A percentile compares a stretch with the other conserved stretches of the same genome.
Evolutionary conservation across 768 basidiomycete genomes (phyloP).

Genomic region (Mycena capillaripes): DNA sequence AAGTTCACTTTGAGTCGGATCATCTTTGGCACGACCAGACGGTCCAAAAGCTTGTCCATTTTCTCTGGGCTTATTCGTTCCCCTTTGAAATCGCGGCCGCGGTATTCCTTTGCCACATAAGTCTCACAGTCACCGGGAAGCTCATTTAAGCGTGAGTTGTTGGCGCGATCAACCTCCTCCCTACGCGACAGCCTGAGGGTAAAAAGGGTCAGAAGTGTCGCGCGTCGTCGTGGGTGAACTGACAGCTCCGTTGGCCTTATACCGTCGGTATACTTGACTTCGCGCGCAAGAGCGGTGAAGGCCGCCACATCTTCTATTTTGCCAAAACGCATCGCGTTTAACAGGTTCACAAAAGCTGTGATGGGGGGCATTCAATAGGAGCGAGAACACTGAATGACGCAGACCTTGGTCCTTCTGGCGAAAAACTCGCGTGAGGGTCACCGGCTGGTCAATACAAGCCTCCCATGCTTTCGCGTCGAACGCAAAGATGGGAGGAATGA

Average conservation of each 20-base stretch:
- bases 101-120: conserved; percentile 61
- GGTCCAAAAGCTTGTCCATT: conserved; percentile 64
- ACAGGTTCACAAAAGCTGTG: conserved; percentile 84
- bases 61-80: conserved; percentile 48
- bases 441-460: conserved; percentile 68
- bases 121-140: conserved; percentile 54
- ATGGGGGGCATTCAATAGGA: neutral
- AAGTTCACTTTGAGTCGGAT: conserved; percentile 65
- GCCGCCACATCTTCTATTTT: conserved; percentile 53
- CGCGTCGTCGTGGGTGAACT: conserved; percentile 37
- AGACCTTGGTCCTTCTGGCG: conserved; percentile 87
- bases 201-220: neutral
- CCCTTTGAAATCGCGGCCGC: conserved; percentile 62
- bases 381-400: neutral
- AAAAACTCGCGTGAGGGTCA: conserved; percentile 82
- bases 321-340: conserved; percentile 91
- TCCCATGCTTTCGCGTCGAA: conserved; percentile 88
- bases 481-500: conserved; percentile 71
- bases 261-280: conserved; percentile 74
- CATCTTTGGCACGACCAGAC: conserved; percentile 68
- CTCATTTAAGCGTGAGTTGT: conserved; percentile 62
- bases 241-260: conserved; percentile 89
- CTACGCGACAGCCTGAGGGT: conserved; percentile 74
- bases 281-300: conserved; percentile 71
- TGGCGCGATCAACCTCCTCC: conserved; percentile 79